phyloP scores from a whole-genome alignment of 2,329 filamentous ascomycete genomes.

The Aureobasidium sp. region DNA sequence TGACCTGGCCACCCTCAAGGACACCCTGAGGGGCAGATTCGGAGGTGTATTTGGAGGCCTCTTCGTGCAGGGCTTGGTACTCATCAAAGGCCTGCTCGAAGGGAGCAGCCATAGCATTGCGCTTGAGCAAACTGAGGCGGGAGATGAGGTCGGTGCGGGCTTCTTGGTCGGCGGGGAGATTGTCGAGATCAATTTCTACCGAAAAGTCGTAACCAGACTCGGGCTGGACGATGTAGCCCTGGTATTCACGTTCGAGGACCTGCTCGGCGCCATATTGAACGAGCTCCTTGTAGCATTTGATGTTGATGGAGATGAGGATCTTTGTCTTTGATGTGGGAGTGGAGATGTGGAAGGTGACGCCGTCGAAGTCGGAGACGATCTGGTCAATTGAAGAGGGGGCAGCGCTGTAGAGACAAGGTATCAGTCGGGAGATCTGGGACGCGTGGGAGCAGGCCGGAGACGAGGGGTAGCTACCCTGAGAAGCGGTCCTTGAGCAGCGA shows the following conservation, averaged over 20 bases:
- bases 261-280: constrained; percentile 87
- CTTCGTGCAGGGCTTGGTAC: constrained; percentile 76
- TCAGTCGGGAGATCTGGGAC: constrained; percentile 17
- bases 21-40: constrained; percentile 91
- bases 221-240: constrained; percentile 75
- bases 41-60: constrained; percentile 84
- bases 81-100: constrained; percentile 97
- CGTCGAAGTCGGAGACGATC: constrained; percentile 97
- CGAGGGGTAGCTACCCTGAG: constrained; percentile 53
- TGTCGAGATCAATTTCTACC: constrained; percentile 78
- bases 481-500: constrained; percentile 93
- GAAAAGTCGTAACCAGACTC: constrained; percentile 97
- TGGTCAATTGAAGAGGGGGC: constrained; percentile 88
- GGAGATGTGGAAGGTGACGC: constrained; percentile 96
- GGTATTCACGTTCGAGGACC: constrained; percentile 91
- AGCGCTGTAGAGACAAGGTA: constrained; percentile 49
- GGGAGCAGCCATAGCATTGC: constrained; percentile 96
- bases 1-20: constrained; percentile 80
- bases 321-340: constrained; percentile 90
- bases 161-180: constrained; percentile 75
- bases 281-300: constrained; percentile 90
- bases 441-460: constrained; percentile 9
- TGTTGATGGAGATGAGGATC: constrained; percentile 88
- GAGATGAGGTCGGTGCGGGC: constrained; percentile 77
- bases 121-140: constrained; percentile 85